Conservation (phyloP, 495 filamentous ascomycete genomes). For the Astrothelium macrocarpum region DNA sequence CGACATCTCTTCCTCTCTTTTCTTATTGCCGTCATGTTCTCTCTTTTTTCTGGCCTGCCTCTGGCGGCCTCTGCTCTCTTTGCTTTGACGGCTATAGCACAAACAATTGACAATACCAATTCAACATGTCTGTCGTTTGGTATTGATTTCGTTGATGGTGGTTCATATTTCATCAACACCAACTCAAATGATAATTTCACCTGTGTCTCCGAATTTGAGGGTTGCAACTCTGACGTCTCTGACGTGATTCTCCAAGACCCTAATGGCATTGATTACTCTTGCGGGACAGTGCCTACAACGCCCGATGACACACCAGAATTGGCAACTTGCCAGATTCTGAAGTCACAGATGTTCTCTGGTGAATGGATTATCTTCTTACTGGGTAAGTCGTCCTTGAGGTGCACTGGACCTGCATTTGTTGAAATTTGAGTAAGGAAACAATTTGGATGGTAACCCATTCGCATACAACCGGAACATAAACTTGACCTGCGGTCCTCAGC, state of each 20-base stretch:
- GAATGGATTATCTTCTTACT: conserved; percentile 12
- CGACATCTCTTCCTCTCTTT: neutral
- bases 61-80: conserved; percentile 3
- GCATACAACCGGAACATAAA: conserved; percentile 13
- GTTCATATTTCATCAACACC: conserved; percentile 17
- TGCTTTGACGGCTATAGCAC: neutral
- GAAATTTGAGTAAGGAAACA: conserved; percentile 4
- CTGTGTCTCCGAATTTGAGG: conserved; percentile 14
- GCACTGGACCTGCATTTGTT: neutral
- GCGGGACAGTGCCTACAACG: conserved; percentile 4
- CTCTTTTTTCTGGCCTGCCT: neutral
- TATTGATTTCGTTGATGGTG: conserved; percentile 13
- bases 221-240: conserved; percentile 13
- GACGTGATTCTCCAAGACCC: conserved; percentile 7
- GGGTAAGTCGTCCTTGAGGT: neutral
- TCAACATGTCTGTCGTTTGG: conserved; percentile 11
- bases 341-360: conserved; percentile 12
- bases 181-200: conserved; percentile 11
- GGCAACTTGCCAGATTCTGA: conserved; percentile 12
- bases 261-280: conserved; percentile 14
- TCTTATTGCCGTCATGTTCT: conserved; percentile 1
- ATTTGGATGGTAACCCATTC: conserved; percentile 12
- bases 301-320: conserved; percentile 8
- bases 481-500: conserved; percentile 8
- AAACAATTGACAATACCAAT: conserved; percentile 7